Evolutionary conservation across 2,329 filamentous ascomycete species (phyloP).

Genomic region (Cercospora sp.): DNA sequence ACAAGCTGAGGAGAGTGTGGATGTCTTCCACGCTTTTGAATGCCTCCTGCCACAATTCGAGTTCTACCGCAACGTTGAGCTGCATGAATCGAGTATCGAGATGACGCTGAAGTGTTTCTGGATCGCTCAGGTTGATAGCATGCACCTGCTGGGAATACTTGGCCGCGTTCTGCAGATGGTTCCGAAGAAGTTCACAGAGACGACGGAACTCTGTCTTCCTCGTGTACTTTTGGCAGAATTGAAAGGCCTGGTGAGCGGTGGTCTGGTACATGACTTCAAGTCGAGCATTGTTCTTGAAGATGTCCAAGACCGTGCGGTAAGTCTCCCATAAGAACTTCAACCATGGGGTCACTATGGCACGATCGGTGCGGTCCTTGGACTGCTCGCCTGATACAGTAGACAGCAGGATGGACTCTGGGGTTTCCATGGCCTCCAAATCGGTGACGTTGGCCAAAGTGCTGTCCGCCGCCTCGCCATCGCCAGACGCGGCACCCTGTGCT

Average conservation of each 20-base stretch:
- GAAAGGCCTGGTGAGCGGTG: slow-evolving; percentile 96
- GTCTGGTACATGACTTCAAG: slow-evolving; percentile 98
- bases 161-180: slow-evolving; percentile 97
- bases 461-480: slow-evolving; percentile 59
- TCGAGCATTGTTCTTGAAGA: slow-evolving; percentile 97
- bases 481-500: slow-evolving; percentile 67
- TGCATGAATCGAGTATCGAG: slow-evolving; percentile 98
- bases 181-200: slow-evolving; percentile 95
- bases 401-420: slow-evolving; percentile 94
- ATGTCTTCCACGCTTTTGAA: slow-evolving; percentile 99
- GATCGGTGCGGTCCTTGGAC: slow-evolving; percentile 93
- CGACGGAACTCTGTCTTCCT: slow-evolving; percentile 99
- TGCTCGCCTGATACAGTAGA: slow-evolving; percentile 98
- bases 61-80: slow-evolving; percentile 94
- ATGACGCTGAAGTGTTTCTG: slow-evolving; percentile 95
- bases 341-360: slow-evolving; percentile 97
- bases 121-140: slow-evolving; percentile 97
- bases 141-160: slow-evolving; percentile 99
- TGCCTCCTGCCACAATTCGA: slow-evolving; percentile 98
- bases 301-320: slow-evolving; percentile 96
- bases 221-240: slow-evolving; percentile 97
- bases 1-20: slow-evolving; percentile 92
- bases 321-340: slow-evolving; percentile 99
- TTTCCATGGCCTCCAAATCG: slow-evolving; percentile 95
- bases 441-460: slow-evolving; percentile 75